These are phyloP conservation scores for Zymoseptoria brevis DNA, from an alignment of 2,329 filamentous ascomycete species.

Conservation along the genomic window DNA sequence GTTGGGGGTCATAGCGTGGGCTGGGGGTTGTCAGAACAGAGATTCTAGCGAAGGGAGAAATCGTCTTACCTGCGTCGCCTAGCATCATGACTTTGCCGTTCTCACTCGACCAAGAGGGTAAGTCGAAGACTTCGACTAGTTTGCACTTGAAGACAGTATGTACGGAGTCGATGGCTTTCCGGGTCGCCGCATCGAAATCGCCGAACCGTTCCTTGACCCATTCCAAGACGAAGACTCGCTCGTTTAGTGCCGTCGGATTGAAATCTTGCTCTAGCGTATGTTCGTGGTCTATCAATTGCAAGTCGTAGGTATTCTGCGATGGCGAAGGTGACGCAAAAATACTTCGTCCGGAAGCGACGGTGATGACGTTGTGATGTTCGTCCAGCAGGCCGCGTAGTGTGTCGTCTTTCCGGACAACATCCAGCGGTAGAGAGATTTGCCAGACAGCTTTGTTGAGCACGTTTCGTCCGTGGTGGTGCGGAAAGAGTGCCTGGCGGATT, in stretches of 20 bases:
- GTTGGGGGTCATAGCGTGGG: conserved; percentile 5
- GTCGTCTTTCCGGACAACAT: background rate
- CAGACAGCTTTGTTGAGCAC: background rate
- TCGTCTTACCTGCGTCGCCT: conserved; percentile 3
- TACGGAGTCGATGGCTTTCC: background rate
- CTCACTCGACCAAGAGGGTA: conserved; percentile 3
- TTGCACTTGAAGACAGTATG: conserved; percentile 7
- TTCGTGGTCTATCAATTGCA: conserved; percentile 7
- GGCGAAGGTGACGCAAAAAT: conserved; percentile 3
- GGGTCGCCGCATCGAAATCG: conserved; percentile 2
- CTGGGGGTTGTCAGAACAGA: background rate
- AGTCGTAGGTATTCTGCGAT: background rate
- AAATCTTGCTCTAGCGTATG: background rate
- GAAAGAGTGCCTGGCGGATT: conserved; percentile 3
- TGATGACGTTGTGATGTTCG: conserved; percentile 1
- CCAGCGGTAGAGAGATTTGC: conserved; percentile 2
- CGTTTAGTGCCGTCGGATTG: background rate
- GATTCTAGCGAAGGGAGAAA: too few species aligned
- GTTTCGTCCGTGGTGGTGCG: background rate
- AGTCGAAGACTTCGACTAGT: background rate
- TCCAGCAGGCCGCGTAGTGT: background rate
- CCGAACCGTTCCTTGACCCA: conserved; percentile 1
- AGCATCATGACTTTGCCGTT: conserved; percentile 4
- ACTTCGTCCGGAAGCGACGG: background rate
- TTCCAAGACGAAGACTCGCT: background rate